Percentiles rank a stretch among this genome's conserved stretches.
Evolutionary conservation across 805 yeast species (phyloP).

Genomic region (Metschnikowia bowlesiae): DNA sequence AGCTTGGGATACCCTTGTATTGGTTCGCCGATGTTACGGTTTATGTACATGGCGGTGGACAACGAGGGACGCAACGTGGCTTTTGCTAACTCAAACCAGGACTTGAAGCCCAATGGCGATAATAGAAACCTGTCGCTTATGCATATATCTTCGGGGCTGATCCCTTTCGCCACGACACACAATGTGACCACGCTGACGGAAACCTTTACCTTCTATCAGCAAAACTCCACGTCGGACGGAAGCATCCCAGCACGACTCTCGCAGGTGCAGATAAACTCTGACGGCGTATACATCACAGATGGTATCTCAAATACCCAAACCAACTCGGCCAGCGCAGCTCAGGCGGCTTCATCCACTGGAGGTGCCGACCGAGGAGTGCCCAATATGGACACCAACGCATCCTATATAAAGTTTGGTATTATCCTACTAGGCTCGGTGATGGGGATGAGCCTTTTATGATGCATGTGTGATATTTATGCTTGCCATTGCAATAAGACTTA

Average conservation of each 20-base stretch:
- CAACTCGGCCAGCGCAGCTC: constrained; percentile 18
- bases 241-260: constrained; percentile 25
- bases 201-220: constrained; percentile 12
- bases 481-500: not conserved
- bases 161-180: constrained; percentile 44
- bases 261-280: constrained; percentile 23
- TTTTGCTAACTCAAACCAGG: constrained; percentile 44
- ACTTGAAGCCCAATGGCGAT: constrained; percentile 7
- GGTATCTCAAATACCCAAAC: not conserved
- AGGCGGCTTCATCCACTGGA: constrained; percentile 9
- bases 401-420: constrained; percentile 1
- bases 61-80: constrained; percentile 54
- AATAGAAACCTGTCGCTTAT: constrained; percentile 18
- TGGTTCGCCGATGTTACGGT: constrained; percentile 55
- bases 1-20: constrained; percentile 47
- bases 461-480: not conserved
- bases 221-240: constrained; percentile 6
- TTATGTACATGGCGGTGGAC: constrained; percentile 59
- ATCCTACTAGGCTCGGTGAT: constrained; percentile 7
- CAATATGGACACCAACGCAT: not conserved
- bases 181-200: not conserved
- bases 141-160: constrained; percentile 36
- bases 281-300: constrained; percentile 26
- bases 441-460: constrained; percentile 2
- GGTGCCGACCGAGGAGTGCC: constrained; percentile 3